Evolutionary conservation across 768 basidiomycete species (phyloP), one percentile per base, ranked within the genome.

Genomic region (Trametes sanguinea): DNA sequence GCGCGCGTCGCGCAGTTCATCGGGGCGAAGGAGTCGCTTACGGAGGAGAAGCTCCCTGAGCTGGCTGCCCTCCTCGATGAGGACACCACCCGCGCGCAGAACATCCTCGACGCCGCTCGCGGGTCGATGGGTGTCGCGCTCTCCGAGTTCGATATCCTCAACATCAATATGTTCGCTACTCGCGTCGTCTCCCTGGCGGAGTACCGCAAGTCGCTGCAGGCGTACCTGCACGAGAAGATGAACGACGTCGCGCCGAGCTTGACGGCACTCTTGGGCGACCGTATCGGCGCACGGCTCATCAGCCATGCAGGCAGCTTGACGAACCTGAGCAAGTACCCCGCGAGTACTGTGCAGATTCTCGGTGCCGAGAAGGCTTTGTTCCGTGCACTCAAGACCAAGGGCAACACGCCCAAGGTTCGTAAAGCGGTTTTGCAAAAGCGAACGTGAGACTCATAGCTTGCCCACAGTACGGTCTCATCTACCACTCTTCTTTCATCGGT

Each of bases 351-450:
- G 44, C 96, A 98, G 76, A 98, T 98, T 67, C 81, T 98, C 44
- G 96, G 96, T 68, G 96, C 96, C 27, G 96, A 98, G 80, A 98
- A 98, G 76, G 96, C 96, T 2, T 82, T 98, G 30, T 98, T 98
- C 85, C 81, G 96, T 57, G 96, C 96, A 0, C 80, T 98, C 71
- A 98, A 98, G 81, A 98, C 96, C 35, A 98, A 98, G 77, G 96
- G 96, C 14, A 98, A 98, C 75, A 99, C 96, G 0, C 95, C 96
- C 44, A 97, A 97, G 81, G 94, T 93, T 66, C 54, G 75, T 70
- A 13, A 51, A 42, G 29, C 29, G 43, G 17, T 27, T 51, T 54
- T 43, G 37, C 42, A 57, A 17, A 48, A 61, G 2, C 54, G 5
- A 33, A 30, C 6, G 2, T 32, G 11, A 16, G 14, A 17, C 27